Evolutionary conservation across 2,329 filamentous ascomycete species (phyloP), one percentile per base, ranked within the genome.

Genomic region (Nigrospora sphaerica): DNA sequence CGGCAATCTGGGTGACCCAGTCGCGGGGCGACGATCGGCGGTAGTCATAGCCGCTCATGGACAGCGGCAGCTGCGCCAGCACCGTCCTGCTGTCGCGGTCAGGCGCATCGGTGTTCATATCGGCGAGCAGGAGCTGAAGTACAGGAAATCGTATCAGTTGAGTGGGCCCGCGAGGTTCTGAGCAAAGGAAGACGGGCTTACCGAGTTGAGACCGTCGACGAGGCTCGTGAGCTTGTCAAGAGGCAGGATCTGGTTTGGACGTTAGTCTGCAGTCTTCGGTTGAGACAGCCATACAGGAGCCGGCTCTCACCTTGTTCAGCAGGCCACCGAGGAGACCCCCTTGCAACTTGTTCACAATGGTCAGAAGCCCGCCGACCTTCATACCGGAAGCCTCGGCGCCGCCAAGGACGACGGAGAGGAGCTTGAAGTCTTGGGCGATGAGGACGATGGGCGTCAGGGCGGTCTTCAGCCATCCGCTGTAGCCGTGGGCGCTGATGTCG

Each of bases 401-500:
- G n/a, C 70, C 70, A 19, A 67, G 52, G 34, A 75, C 56, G 41
- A 77, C 51, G 19, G 69, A 72, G 14, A 75, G 52, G 13, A 77
- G 59, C 57, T 75, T 67, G 13, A 63, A 60, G 46, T 78, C 74
- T 35, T 68, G 57, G 5, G 68, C 55, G 40, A 75, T 57, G 46
- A 76, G 52, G 35, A 67, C 71, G 16, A 75, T 51, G n/a, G 77
- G 62, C 55, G 72, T 70, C 18, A 71, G 60, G 44, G 63, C 66
- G 12, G 72, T 76, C 14, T 62, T 62, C 17, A 79, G 64, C 75
- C 75, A 81, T 7, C 77, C 78, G 43, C 72, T 59, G 52, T 73
- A 78, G 3, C 78, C 79, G 53, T 81, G 78, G 3, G 73, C 75
- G 18, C 62, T 35, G 10, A 69, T 49, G 17, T 64, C 67, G 41